Conservation (phyloP, 164 flowering plant species). For the Annona cherimola region DNA sequence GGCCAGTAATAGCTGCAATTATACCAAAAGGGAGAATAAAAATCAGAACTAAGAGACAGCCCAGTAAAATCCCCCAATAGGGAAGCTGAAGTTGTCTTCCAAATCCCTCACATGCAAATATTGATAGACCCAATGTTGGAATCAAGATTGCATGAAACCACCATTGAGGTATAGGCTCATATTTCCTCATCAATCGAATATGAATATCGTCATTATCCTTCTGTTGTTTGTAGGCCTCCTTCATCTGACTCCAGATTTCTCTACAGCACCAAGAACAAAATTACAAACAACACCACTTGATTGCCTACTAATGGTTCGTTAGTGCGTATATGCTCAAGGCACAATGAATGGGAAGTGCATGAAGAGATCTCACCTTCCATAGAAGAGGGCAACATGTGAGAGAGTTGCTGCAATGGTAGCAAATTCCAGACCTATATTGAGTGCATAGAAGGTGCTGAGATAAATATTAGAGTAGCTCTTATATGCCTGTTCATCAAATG, state of each 20-base stretch:
- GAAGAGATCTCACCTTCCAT: constrained; percentile 19
- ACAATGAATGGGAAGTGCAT: not conserved
- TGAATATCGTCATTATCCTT: constrained; percentile 20
- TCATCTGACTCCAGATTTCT: not conserved
- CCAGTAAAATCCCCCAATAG: not conserved
- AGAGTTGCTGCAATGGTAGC: constrained; percentile 46
- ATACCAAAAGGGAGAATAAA: constrained; percentile 11
- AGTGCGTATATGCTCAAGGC: no score
- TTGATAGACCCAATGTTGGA: not conserved
- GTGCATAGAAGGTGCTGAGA: constrained; percentile 40
- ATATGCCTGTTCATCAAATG: constrained; percentile 30
- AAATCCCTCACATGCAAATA: not conserved
- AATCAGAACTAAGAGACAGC: not conserved
- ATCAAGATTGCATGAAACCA: not conserved
- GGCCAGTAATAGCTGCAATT: constrained; percentile 8
- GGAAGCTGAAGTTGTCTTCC: not conserved
- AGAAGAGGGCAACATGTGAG: constrained; percentile 59
- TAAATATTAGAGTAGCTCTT: constrained; percentile 40
- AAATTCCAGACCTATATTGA: constrained; percentile 44
- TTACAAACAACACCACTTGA: no score
- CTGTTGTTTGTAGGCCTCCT: not conserved
- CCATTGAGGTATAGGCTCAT: not conserved
- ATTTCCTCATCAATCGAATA: constrained; percentile 54
- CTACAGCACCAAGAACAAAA: not conserved
- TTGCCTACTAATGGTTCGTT: no score